Evolutionary conservation across 371 early-diverging fungal species (phyloP), one percentile per base, ranked within the genome.

Genomic region (Apophysomyces trapeziformis): DNA sequence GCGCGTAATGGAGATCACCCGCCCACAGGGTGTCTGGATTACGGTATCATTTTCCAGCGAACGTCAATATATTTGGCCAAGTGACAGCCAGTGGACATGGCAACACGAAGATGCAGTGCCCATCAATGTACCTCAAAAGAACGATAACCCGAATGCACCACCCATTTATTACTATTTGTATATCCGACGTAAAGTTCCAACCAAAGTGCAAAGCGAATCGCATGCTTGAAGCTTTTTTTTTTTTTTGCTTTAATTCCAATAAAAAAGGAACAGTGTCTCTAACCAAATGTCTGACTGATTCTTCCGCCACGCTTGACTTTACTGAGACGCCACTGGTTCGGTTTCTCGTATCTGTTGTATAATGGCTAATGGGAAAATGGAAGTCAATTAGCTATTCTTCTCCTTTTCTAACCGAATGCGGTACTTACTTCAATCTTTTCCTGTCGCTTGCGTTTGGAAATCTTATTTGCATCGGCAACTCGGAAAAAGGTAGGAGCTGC

Each of bases 401-500:
- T 26, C 21, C 11, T 37, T 67, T 57, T 39, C 13, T 57, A 26
- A 38, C 38, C 18, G 12, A 11, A 12, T 9, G 7, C 18, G 11
- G n/a, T 63, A 39, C 65, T 58, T 69, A 75, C 71, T 75, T 93
- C 95, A 67, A 96, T 82, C 64, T 87, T 92, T 81, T 99, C 98
- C 67, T 93, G 88, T 67, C 93, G 86, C 85, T 98, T 97, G 65
- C 96, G 92, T 61, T 95, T 93, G 36, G 91, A 91, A 32, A 99
- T 92, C 77, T 91, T 92, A 80, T 93, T 92, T 1, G 93, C 90
- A 75, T 98, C 97, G 8, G 95, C 95, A 36, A 90, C 86, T 72
- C 91, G 90, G 87, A 96, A 98, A 85, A 96, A 98, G 7, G 93
- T 96, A 36, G 99, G 99, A 4, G 98, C 98, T 6, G 93, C 94